phyloP scores from a whole-genome alignment of 1,284 basidiomycete genomes.

The Hypsizygus ulmarius region DNA sequence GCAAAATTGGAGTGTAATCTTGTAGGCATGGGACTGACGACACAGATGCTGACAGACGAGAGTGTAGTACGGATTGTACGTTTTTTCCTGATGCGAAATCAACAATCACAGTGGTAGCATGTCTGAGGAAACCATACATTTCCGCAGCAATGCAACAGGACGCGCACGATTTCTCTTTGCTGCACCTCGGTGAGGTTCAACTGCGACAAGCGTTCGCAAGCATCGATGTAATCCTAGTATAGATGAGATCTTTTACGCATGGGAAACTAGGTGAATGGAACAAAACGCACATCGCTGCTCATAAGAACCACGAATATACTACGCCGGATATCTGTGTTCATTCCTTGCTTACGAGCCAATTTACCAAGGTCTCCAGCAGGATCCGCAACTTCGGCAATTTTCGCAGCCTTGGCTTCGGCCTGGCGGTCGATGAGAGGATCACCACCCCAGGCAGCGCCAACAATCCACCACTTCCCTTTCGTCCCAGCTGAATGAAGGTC shows the following conservation, averaged over 20 bases:
- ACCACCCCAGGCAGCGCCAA: slow-evolving; percentile 95
- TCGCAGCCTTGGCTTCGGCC: slow-evolving; percentile 29
- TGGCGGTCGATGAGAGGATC: slow-evolving; percentile 80
- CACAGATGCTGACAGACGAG: slow-evolving; percentile 80
- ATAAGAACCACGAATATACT: slow-evolving; percentile 92
- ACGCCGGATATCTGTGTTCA: slow-evolving; percentile 96
- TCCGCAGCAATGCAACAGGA: slow-evolving; percentile 90
- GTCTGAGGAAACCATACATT: slow-evolving; percentile 56
- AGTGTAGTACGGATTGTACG: slow-evolving; percentile 96
- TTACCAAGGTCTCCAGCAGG: slow-evolving; percentile 59
- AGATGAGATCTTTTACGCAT: slow-evolving; percentile 1
- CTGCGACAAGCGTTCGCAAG: slow-evolving; percentile 82
- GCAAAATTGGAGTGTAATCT: slow-evolving; percentile 93
- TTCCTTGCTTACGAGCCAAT: slow-evolving; percentile 90
- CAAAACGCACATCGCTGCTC: slow-evolving; percentile 78
- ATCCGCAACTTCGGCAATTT: slow-evolving; percentile 25
- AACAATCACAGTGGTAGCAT: slow-evolving; percentile 5
- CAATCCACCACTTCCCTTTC: slow-evolving; percentile 98
- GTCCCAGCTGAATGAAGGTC: slow-evolving; percentile 85
- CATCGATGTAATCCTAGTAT: slow-evolving; percentile 89
- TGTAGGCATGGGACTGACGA: slow-evolving; percentile 74
- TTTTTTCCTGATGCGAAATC: slow-evolving; percentile 62
- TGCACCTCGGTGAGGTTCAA: slow-evolving; percentile 87
- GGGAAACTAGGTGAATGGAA: background rate
- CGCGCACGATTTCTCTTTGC: slow-evolving; percentile 91